Conservation (phyloP, 441 rosid species). For the Breynia disticha region DNA sequence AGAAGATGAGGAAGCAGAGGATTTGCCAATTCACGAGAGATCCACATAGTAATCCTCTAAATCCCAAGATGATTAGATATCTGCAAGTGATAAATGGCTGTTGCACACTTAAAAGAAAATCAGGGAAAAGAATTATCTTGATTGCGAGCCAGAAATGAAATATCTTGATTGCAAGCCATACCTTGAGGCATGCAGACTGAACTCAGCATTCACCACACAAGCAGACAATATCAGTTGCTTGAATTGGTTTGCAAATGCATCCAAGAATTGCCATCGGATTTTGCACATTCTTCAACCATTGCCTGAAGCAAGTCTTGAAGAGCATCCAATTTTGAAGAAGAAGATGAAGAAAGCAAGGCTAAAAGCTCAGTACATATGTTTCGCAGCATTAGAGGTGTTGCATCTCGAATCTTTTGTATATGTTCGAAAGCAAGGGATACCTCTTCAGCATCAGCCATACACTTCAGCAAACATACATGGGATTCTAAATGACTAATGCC, state of each 20-base stretch:
- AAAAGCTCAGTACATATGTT: slow-evolving; percentile 32
- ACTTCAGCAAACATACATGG: slow-evolving; percentile 53
- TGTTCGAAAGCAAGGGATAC: slow-evolving; percentile 42
- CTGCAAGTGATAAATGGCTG: slow-evolving; percentile 5
- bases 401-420: slow-evolving; percentile 36
- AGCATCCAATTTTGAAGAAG: slow-evolving; percentile 38
- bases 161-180: slow-evolving; percentile 1
- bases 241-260: slow-evolving; percentile 12
- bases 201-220: no score
- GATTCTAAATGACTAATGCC: slow-evolving; percentile 35
- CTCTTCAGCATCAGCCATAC: slow-evolving; percentile 50
- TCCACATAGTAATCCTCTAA: not conserved
- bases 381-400: slow-evolving; percentile 33
- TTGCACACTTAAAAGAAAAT: not conserved
- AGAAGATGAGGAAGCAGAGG: slow-evolving; percentile 8
- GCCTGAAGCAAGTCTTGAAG: slow-evolving; percentile 38
- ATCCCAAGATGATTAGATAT: slow-evolving; percentile 1
- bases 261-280: slow-evolving; percentile 4
- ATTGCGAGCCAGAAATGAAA: not conserved
- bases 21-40: slow-evolving; percentile 2
- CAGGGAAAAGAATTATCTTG: not conserved
- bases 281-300: slow-evolving; percentile 16
- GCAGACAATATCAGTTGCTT: slow-evolving; percentile 1
- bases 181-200: not conserved
- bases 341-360: slow-evolving; percentile 40